phyloP scores from a whole-genome alignment of 352 stramenopile species.

The Globisporangium rhizosaccharum region DNA sequence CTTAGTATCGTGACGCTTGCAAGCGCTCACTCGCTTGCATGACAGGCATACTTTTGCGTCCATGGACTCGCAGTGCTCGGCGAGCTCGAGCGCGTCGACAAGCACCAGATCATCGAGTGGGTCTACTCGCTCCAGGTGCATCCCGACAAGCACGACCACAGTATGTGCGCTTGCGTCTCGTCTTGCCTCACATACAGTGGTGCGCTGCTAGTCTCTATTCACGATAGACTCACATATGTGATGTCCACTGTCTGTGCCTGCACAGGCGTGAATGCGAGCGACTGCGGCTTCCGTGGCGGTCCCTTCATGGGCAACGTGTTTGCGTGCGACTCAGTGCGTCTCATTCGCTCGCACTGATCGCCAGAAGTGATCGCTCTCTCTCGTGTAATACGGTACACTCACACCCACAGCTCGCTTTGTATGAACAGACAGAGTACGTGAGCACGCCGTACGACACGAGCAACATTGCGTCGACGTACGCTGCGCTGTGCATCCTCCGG shows the following conservation, averaged over 20 bases:
- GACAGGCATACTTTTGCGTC: constrained; percentile 78
- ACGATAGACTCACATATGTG: too few species aligned
- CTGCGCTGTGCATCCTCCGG: constrained; percentile 74
- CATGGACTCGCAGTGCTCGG: constrained; percentile 77
- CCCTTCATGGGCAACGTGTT: constrained; percentile 65
- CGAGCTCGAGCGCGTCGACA: constrained; percentile 68
- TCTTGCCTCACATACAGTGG: neutral
- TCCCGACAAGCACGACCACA: constrained; percentile 52
- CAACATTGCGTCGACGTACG: constrained; percentile 85
- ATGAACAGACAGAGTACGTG: constrained; percentile 38
- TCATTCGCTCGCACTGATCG: too few species aligned
- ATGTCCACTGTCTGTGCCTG: too few species aligned
- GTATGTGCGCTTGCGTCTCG: constrained; percentile 15
- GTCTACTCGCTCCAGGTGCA: constrained; percentile 81
- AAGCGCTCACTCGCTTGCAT: neutral
- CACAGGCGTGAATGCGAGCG: constrained; percentile 38
- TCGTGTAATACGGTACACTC: neutral
- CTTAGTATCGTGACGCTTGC: neutral
- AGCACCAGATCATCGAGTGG: constrained; percentile 76
- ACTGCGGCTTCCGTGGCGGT: constrained; percentile 74
- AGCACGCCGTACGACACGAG: constrained; percentile 76
- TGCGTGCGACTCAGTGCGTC: constrained; percentile 26
- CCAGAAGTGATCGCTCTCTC: neutral
- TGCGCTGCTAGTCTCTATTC: neutral
- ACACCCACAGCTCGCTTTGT: neutral